A percentile compares a stretch with the other conserved stretches of the same genome.
phyloP scores from a whole-genome alignment of 129 eudicot genomes.

The Lonicera japonica region DNA sequence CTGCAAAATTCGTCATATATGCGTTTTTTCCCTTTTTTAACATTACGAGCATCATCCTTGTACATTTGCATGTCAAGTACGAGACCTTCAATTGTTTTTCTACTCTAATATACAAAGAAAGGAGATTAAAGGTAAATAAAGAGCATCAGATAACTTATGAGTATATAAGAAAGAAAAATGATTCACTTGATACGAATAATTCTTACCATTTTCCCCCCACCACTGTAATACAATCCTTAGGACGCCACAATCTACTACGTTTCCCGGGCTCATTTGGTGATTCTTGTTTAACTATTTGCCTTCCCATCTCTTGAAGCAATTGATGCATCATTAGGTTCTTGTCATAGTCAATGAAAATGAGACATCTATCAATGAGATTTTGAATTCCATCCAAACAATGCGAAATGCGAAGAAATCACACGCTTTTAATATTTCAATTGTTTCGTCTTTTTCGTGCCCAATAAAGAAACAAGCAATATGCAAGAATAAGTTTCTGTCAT shows the following conservation, averaged over 20 bases:
- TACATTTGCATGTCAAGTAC: constrained; percentile 16
- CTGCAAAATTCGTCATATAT: background rate
- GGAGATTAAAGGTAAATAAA: background rate
- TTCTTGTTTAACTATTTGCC: constrained; percentile 15
- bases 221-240: constrained; percentile 20
- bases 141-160: background rate
- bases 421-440: constrained; percentile 14
- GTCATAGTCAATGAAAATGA: background rate
- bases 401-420: constrained; percentile 14
- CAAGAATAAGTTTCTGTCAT: constrained; percentile 20
- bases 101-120: constrained; percentile 21
- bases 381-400: constrained; percentile 19
- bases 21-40: background rate
- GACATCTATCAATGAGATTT: constrained; percentile 25
- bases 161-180: background rate
- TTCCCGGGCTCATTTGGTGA: constrained; percentile 12
- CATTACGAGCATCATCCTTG: background rate
- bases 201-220: constrained; percentile 23
- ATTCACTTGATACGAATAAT: background rate
- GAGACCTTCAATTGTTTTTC: constrained; percentile 21
- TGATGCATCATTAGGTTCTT: constrained; percentile 28
- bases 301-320: constrained; percentile 27
- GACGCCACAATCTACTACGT: constrained; percentile 27
- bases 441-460: constrained; percentile 11
- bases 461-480: constrained; percentile 37